Percentiles rank a stretch among this genome's conserved stretches.
Evolutionary conservation across 2,329 filamentous ascomycete genomes (phyloP).

Genomic region (Endothia cerciana): DNA sequence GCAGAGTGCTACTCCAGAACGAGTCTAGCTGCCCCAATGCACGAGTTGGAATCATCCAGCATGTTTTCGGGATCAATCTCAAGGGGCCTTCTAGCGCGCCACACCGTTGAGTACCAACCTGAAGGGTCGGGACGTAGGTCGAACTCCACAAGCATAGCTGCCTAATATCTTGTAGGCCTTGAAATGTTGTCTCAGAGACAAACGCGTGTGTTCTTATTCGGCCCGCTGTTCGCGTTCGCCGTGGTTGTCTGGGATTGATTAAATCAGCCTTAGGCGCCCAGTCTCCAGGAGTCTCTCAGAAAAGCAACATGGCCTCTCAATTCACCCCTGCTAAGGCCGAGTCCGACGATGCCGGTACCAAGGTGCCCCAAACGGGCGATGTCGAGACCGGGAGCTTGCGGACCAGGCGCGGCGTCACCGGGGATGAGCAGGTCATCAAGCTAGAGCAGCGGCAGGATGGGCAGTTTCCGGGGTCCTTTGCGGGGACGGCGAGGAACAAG

Average conservation of each 20-base stretch:
- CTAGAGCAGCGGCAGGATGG: slow-evolving; percentile 40
- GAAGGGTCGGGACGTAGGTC: too few relatives aligned
- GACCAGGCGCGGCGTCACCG: neutral
- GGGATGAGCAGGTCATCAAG: neutral
- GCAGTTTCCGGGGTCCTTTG: slow-evolving; percentile 49
- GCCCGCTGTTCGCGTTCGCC: too few relatives aligned
- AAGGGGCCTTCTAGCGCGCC: neutral
- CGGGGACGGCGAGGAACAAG: slow-evolving; percentile 27
- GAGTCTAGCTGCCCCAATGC: neutral
- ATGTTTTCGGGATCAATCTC: neutral
- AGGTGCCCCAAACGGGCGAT: neutral
- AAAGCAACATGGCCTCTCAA: neutral
- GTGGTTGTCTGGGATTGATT: neutral
- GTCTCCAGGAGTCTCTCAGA: neutral
- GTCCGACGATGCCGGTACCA: neutral
- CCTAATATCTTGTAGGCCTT: too few relatives aligned
- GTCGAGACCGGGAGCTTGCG: neutral
- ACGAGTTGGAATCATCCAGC: neutral
- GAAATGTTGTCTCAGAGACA: neutral
- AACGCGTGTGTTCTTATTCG: neutral
- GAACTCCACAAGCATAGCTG: neutral
- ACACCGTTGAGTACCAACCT: neutral
- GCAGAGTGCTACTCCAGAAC: neutral
- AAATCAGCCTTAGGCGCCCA: neutral
- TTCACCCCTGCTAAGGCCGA: neutral